Base-by-base conservation (phyloP, 1,284 basidiomycete species). In the Papiliotrema fonsecae region DNA sequence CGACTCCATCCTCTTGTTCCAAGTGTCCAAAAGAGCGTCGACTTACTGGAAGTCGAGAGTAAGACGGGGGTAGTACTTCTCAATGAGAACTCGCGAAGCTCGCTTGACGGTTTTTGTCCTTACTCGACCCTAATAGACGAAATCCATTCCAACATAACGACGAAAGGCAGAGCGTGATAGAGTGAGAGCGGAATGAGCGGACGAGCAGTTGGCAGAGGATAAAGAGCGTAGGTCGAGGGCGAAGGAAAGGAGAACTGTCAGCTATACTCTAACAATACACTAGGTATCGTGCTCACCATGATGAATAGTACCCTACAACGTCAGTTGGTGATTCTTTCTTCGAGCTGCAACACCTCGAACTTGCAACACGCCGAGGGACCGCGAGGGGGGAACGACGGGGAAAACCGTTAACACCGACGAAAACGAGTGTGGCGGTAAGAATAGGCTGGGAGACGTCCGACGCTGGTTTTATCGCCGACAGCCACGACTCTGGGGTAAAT, bases 101-200 rank as follows among this genome's bases (percentile, higher is more conserved):
- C 94, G 89, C 84, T 98, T 99, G 76, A 93, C 94, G 65, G 94
- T 99, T 82, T 99, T 99, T 70, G 94, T 99, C 74, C 94, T 89
- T 80, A 99, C 94, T 73, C 94, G 92, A 78, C 96, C 96, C 94
- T 97, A 77, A 46, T 50, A 19, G 27, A 14, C 40, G 25, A 10
- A 28, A 26, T 26, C 25, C 25, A 4, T 13, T 28, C 18, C 22
- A 39, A 22, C 37, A 25, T 25, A 39, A 25, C 18, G 37, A 39
- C 37, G 37, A 32, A 32, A 10, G 30, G 30, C 14, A 16, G 37
- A 22, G 37, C 6, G 37, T 22, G n/a, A 18, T 4, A 42, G 41
- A 14, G 39, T 6, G 39, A 26, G 6, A 11, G 39, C 4, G 41
- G 25, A 30, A 27, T n/a, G 41, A 42, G 10, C 26, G 6, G 25